A percentile compares a stretch with the other conserved stretches of the same genome.
phyloP scores from a whole-genome alignment of 1,139 yeast genomes.

The Pichia terricola region DNA sequence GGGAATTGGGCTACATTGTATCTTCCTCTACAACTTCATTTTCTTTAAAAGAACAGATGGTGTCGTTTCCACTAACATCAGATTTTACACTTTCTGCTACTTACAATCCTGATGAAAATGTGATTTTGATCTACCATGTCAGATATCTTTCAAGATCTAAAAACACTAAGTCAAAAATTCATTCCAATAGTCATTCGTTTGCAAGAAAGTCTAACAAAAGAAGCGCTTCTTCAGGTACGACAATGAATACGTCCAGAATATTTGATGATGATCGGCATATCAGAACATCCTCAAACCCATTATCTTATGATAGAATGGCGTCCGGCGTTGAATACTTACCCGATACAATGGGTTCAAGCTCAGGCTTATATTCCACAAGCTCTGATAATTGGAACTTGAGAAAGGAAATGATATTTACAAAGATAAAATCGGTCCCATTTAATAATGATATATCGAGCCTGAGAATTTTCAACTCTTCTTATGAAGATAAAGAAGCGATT shows the following conservation, averaged over 20 bases:
- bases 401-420: constrained; percentile 63
- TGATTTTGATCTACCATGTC: constrained; percentile 41
- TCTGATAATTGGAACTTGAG: constrained; percentile 27
- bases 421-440: constrained; percentile 37
- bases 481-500: constrained; percentile 51
- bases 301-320: constrained; percentile 57
- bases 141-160: constrained; percentile 29
- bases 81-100: constrained; percentile 42
- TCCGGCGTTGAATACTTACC: constrained; percentile 24
- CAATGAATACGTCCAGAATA: constrained; percentile 33
- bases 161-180: constrained; percentile 9
- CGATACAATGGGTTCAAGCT: constrained; percentile 14
- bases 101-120: constrained; percentile 35
- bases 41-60: constrained; percentile 45
- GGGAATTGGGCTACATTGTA: constrained; percentile 56
- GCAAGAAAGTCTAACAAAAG: constrained; percentile 17
- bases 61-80: constrained; percentile 38
- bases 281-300: constrained; percentile 46
- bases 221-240: constrained; percentile 17
- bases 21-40: constrained; percentile 66
- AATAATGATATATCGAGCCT: constrained; percentile 28
- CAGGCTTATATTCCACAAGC: constrained; percentile 3
- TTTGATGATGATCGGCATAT: constrained; percentile 37
- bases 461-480: constrained; percentile 35
- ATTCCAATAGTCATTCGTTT: constrained; percentile 10